Evolutionary conservation across 2,329 filamentous ascomycete species (phyloP).

Genomic region (Aspergillus nomiae): DNA sequence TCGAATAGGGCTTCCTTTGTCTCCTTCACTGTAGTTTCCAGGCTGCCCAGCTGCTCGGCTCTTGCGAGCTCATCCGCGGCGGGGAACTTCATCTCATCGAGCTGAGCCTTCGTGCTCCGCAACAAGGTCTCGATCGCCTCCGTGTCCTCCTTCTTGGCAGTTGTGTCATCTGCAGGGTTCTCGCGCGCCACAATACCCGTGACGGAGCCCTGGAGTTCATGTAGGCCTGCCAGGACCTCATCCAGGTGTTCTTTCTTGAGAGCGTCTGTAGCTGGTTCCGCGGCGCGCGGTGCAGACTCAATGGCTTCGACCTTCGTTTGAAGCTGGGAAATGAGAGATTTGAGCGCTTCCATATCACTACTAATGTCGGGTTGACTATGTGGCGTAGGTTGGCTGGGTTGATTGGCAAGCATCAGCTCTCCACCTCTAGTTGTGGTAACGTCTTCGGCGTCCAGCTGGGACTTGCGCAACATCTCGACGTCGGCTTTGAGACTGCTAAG

Average conservation of each 20-base stretch:
- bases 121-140: constrained; percentile 89
- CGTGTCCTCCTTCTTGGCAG: constrained; percentile 77
- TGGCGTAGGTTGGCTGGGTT: constrained; percentile 18
- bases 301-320: constrained; percentile 81
- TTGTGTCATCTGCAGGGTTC: constrained; percentile 48
- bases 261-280: constrained; percentile 42
- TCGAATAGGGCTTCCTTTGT: constrained; percentile 72
- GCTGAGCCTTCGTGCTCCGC: constrained; percentile 81
- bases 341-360: constrained; percentile 82
- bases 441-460: constrained; percentile 51
- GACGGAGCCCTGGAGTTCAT: constrained; percentile 62
- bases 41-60: constrained; percentile 60
- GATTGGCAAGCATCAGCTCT: constrained; percentile 60
- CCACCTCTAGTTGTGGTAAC: constrained; percentile 53
- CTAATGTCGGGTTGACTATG: constrained; percentile 53
- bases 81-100: constrained; percentile 73
- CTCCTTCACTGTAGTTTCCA: constrained; percentile 71
- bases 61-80: constrained; percentile 68
- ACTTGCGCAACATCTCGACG: constrained; percentile 73
- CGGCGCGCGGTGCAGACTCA: constrained; percentile 51
- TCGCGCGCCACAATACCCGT: constrained; percentile 52
- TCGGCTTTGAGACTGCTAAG: constrained; percentile 74
- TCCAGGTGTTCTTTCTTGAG: constrained; percentile 52
- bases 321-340: constrained; percentile 78
- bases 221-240: constrained; percentile 47